phyloP scores from a whole-genome alignment of 1,139 yeast genomes.

The Taphrina deformans region DNA sequence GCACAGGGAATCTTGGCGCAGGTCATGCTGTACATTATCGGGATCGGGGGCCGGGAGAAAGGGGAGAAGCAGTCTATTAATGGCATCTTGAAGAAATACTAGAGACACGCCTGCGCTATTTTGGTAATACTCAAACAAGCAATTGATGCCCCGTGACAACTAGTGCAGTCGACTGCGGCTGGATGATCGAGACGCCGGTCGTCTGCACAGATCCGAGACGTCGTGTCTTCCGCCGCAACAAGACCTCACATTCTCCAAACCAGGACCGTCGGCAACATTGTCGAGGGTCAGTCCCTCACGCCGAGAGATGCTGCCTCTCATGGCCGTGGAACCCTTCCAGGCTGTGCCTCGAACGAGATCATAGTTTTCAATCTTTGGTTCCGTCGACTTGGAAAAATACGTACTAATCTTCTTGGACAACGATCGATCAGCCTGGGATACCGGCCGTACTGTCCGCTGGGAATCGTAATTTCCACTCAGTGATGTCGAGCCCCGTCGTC shows the following conservation, averaged over 20 bases:
- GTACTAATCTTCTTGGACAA: neutral
- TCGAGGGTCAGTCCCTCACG: constrained; percentile 17
- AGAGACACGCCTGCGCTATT: neutral
- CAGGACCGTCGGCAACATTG: constrained; percentile 35
- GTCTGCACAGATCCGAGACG: constrained; percentile 21
- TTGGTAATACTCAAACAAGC: neutral
- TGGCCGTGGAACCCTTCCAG: neutral
- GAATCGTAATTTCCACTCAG: neutral
- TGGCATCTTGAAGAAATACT: neutral
- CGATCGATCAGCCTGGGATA: neutral
- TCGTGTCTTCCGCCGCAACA: constrained; percentile 40
- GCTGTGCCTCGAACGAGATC: neutral
- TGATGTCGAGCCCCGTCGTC: neutral
- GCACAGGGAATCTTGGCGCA: too few relatives aligned
- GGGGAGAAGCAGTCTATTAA: neutral
- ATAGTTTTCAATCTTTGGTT: neutral
- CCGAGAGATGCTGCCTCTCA: neutral
- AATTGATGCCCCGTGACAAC: neutral
- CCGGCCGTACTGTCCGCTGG: neutral
- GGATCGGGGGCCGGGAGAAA: too few relatives aligned
- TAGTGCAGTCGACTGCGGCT: neutral
- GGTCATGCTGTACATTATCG: neutral
- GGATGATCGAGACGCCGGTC: constrained; percentile 14
- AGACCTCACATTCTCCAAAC: constrained; percentile 40
- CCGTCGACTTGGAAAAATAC: neutral